These are phyloP conservation scores for Cordyceps javanica DNA, from an alignment of 2,329 filamentous ascomycete species.

Conservation along the genomic window DNA sequence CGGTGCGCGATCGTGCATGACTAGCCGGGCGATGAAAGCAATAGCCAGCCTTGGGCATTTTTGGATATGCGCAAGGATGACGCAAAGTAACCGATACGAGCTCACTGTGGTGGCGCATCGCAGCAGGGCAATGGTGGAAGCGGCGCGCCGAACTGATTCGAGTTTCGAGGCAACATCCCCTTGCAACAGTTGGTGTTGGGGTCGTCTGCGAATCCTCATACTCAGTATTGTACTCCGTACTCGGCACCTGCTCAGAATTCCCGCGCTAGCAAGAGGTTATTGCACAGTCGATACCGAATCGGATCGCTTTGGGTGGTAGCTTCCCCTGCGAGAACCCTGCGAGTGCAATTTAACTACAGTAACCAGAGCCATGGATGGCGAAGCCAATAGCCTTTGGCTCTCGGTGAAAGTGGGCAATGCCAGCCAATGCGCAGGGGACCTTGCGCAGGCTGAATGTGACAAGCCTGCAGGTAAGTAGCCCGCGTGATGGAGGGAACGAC, in stretches of 20 bases:
- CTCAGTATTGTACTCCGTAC: background rate
- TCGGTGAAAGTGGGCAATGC: no score
- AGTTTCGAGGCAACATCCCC: background rate
- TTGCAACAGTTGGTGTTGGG: background rate
- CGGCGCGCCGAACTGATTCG: background rate
- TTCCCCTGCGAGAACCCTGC: background rate
- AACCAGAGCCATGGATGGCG: background rate
- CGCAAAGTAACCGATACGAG: no score
- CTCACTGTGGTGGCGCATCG: no score
- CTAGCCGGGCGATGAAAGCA: conserved; percentile 1
- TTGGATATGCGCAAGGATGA: background rate
- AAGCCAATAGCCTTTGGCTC: background rate
- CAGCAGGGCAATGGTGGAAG: background rate
- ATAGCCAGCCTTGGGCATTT: no score
- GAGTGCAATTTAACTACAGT: background rate
- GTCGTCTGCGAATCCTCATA: conserved; percentile 3
- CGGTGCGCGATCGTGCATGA: conserved; percentile 6
- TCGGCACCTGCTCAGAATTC: no score
- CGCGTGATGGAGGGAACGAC: no score
- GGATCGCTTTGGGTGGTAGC: background rate
- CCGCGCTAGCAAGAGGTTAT: background rate
- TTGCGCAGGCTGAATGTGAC: no score
- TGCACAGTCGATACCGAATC: conserved; percentile 5
- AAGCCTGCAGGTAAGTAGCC: no score
- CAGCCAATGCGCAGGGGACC: no score